Conservation (phyloP, 2,329 filamentous ascomycete species). For the Cladosporium colombiae region DNA sequence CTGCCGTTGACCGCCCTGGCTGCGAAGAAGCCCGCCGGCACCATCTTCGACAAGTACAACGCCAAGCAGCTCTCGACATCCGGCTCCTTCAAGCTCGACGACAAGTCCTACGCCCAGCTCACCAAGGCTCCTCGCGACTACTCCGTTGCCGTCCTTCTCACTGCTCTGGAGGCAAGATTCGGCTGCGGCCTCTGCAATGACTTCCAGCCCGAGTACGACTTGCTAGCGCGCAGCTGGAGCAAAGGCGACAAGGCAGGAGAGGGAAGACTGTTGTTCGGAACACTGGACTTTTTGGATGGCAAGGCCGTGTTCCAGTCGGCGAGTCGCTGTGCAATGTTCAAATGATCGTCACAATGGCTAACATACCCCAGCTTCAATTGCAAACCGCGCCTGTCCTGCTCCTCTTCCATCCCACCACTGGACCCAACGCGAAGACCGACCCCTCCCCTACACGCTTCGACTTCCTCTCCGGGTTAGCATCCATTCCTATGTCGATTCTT, state of each 20-base stretch:
- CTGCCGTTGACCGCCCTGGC: constrained; percentile 62
- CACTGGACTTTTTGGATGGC: constrained; percentile 84
- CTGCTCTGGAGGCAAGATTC: constrained; percentile 79
- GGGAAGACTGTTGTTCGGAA: constrained; percentile 74
- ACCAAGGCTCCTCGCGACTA: constrained; percentile 81
- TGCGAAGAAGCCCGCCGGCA: constrained; percentile 61
- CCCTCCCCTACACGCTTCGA: constrained; percentile 76
- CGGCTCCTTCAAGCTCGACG: constrained; percentile 69
- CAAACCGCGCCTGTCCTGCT: constrained; percentile 92
- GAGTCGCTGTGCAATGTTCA: constrained; percentile 33
- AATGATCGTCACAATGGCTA: constrained; percentile 22
- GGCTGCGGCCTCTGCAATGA: constrained; percentile 84
- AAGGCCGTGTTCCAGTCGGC: constrained; percentile 85
- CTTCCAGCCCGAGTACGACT: constrained; percentile 92
- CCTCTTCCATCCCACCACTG: constrained; percentile 81
- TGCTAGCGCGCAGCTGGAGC: constrained; percentile 82
- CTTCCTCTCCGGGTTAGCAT: constrained; percentile 73
- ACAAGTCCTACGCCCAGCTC: constrained; percentile 72
- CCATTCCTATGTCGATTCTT: not conserved
- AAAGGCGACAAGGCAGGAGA: constrained; percentile 77
- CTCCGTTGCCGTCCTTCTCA: constrained; percentile 77
- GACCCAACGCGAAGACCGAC: constrained; percentile 72
- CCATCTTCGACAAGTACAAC: constrained; percentile 72
- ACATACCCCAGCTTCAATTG: constrained; percentile 69
- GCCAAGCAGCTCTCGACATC: constrained; percentile 62